Evolutionary conservation across 805 yeast genomes (phyloP).

Genomic region (Candida peoriensis): DNA sequence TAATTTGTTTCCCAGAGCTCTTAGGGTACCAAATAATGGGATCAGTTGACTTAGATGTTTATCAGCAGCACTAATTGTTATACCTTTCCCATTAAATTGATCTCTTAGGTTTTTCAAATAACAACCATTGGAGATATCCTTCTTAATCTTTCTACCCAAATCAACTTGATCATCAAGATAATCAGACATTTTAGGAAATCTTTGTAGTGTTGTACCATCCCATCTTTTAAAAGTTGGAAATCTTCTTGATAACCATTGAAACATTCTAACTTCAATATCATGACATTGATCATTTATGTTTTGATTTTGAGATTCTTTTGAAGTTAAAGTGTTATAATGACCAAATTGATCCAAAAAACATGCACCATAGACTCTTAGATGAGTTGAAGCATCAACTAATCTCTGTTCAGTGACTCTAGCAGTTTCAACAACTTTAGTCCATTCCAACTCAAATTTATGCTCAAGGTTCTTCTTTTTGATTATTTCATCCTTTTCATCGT

Average conservation of each 20-base stretch:
- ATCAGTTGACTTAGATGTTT: constrained; percentile 24
- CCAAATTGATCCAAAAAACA: constrained; percentile 24
- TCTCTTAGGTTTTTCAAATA: constrained; percentile 22
- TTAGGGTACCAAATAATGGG: constrained; percentile 35
- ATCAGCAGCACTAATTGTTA: constrained; percentile 28
- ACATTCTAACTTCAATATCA: constrained; percentile 32
- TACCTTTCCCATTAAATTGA: constrained; percentile 30
- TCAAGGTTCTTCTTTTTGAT: constrained; percentile 13
- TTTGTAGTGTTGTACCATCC: constrained; percentile 27
- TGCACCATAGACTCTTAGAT: constrained; percentile 24
- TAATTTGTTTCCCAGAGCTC: constrained; percentile 29
- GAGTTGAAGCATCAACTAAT: constrained; percentile 22
- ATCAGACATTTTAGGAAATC: constrained; percentile 13
- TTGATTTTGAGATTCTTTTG: neutral
- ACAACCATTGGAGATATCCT: no score
- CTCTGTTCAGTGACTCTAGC: constrained; percentile 19
- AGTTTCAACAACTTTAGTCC: constrained; percentile 14
- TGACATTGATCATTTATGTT: constrained; percentile 19
- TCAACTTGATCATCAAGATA: neutral
- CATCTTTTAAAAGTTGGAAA: constrained; percentile 35
- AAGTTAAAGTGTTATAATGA: constrained; percentile 3
- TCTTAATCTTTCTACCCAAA: neutral
- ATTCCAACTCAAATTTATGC: constrained; percentile 12
- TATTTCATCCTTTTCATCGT: constrained; percentile 12
- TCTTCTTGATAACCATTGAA: constrained; percentile 33